Percentiles rank a stretch among this genome's conserved stretches.
These are phyloP conservation scores for Beta macrorhiza DNA, from an alignment of 179 eudicot species.

Conservation along the genomic window DNA sequence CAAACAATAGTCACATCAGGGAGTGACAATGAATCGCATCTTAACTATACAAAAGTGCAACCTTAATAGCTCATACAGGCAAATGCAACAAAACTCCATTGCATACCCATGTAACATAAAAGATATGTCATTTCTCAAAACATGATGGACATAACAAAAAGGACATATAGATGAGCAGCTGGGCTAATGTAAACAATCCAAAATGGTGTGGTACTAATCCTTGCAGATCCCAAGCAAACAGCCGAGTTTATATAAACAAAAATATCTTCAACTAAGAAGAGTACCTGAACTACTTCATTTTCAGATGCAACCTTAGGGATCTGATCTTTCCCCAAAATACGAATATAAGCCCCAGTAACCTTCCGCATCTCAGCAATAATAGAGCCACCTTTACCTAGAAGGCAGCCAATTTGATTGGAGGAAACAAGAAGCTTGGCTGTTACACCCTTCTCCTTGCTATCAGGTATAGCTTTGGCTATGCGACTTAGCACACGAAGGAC, in stretches of 20 bases:
- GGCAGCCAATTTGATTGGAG: constrained; percentile 93
- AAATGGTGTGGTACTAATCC: not conserved
- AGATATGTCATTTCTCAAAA: not conserved
- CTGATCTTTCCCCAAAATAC: constrained; percentile 81
- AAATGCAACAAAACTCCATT: not conserved
- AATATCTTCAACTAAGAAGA: not conserved
- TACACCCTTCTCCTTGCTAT: constrained; percentile 58
- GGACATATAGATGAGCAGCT: not conserved
- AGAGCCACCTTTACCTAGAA: constrained; percentile 92
- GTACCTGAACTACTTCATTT: constrained; percentile 91
- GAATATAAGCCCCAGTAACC: constrained; percentile 80
- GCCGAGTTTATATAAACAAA: not conserved
- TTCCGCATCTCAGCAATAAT: constrained; percentile 91
- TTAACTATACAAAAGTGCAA: not conserved
- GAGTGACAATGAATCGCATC: not conserved
- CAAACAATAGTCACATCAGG: constrained; percentile 8
- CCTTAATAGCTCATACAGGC: not conserved
- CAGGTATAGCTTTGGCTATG: constrained; percentile 62
- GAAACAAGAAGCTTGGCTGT: constrained; percentile 71
- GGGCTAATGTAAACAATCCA: not conserved
- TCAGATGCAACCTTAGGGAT: constrained; percentile 64
- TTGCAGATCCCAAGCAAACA: not conserved
- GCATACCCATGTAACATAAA: not conserved
- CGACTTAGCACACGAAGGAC: constrained; percentile 79
- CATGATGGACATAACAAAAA: not conserved